Base-by-base conservation (phyloP, 257 asterid species). In the Orobanche coerulescens region DNA sequence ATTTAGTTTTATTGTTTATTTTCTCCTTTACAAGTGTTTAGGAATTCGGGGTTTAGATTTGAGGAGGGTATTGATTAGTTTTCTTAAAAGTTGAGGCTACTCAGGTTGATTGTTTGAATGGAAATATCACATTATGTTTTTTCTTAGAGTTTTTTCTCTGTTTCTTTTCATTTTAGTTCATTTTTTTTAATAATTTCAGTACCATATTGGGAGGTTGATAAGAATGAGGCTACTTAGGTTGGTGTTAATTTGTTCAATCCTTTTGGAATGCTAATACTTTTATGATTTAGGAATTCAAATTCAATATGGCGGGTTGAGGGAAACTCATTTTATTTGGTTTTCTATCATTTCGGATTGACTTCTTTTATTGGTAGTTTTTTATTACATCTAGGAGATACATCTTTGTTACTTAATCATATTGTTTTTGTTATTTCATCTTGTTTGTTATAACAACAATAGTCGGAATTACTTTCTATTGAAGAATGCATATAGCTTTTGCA, bases 51-150 rank as follows among this genome's bases (percentile, higher is more conserved):
- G n/a, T n/a, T n/a, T n/a, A n/a, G n/a, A n/a, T n/a, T n/a, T n/a
- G n/a, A n/a, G n/a, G n/a, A n/a, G n/a, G n/a, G n/a, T n/a, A n/a
- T n/a, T n/a, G n/a, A n/a, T n/a, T n/a, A n/a, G n/a, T n/a, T n/a
- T n/a, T n/a, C n/a, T n/a, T n/a, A n/a, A n/a, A n/a, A n/a, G n/a
- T n/a, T n/a, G n/a, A n/a, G n/a, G n/a, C n/a, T n/a, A n/a, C 16
- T 25, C 15, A 24, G 58, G n/a, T n/a, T 14, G 34, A 19, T 44
- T 42, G 61, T 44, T 46, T 72, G 48, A 42, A 42, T 2, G 53
- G 70, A 28, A 65, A 18, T 19, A 30, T 42, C 25, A 43, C 23
- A 43, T 43, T 16, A 15, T 43, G 16, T 65, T 31, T 52, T 25
- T 54, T 1, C 1, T 34, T 51, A 33, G 26, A 44, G 40, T 5